Base-by-base conservation (phyloP, 73 alveolate species). In the Paramecium caudatum region DNA sequence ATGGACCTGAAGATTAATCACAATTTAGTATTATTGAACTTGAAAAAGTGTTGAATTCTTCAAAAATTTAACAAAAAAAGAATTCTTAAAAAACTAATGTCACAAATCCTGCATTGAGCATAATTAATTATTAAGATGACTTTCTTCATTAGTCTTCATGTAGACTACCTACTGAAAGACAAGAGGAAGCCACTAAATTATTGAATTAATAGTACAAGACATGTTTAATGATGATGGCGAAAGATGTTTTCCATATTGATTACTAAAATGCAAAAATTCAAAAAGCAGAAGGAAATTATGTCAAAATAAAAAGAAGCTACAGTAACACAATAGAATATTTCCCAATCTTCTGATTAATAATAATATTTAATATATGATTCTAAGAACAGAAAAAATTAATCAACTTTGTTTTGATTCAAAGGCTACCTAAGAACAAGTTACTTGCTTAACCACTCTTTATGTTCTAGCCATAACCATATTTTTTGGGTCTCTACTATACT, bases 81-180 rank as follows among this genome's bases (percentile, higher is more conserved):
- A n/a, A 45, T 17, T 0, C 41, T 3, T 10, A 55, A 55, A 55
- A 55, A 27, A 55, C 16, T 27, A 45, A 41, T 47, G 3, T 17
- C 46, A 74, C 12, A 39, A 37, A 74, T 39, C 43, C 65, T 27
- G 88, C 41, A 15, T 15, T 74, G 4, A 74, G 88, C 43, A 37
- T 74, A 16, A 74, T 74, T 7, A 74, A 74, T 43, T 74, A 74
- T 74, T 27, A 74, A 13, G 88, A 74, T 23, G 88, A 74, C 32
- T 17, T 30, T 0, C 27, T 65, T 43, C 27, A 30, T 2, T 39
- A 74, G 16, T 39, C 69, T 8, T 74, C 43, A 36, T 21, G 21
- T 74, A 74, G 88, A 13, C 39, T 74, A 7, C 62, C 88, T 1
- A 74, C 88, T 9, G 88, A 74, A 5, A 74, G 65, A 27, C 19